A percentile compares a stretch with the other conserved stretches of the same genome.
phyloP scores from a whole-genome alignment of 2,329 filamentous ascomycete species.

The Didymella keratinophila region DNA sequence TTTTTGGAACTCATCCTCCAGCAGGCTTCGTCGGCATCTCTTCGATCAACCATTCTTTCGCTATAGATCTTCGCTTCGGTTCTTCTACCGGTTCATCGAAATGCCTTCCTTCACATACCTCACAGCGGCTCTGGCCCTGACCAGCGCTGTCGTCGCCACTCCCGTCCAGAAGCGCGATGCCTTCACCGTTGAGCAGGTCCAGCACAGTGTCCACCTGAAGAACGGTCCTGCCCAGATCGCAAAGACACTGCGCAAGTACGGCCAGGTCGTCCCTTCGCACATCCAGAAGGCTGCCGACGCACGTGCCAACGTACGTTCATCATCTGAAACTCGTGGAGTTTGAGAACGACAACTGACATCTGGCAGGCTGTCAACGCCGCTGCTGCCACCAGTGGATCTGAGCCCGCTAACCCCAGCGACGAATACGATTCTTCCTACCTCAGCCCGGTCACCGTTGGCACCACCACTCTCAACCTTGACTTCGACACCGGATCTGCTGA shows the following conservation, averaged over 20 bases:
- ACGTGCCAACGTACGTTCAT: conserved; percentile 28
- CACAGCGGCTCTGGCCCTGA: conserved; percentile 44
- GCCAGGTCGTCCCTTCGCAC: conserved; percentile 39
- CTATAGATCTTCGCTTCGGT: conserved; percentile 23
- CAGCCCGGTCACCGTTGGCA: conserved; percentile 67
- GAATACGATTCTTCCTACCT: conserved; percentile 45
- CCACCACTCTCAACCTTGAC: conserved; percentile 70
- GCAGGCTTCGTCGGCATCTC: conserved; percentile 28
- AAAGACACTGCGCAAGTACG: conserved; percentile 53
- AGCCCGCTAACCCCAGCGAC: conserved; percentile 53
- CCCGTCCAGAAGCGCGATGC: conserved; percentile 42
- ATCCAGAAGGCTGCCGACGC: conserved; percentile 45
- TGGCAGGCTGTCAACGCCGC: conserved; percentile 18
- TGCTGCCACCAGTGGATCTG: conserved; percentile 40
- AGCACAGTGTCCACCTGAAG: conserved; percentile 42
- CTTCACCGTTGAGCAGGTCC: conserved; percentile 46
- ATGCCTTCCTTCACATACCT: conserved; percentile 48
- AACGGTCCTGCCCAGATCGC: conserved; percentile 50
- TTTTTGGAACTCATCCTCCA: conserved; percentile 29
- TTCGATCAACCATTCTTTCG: conserved; percentile 23
- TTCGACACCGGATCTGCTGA: conserved; percentile 75
- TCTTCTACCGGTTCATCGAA: conserved; percentile 16
- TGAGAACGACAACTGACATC: neutral
- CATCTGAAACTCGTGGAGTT: neutral
- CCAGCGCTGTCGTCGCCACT: conserved; percentile 35